Evolutionary conservation across 176 grass and related monocot species (phyloP), one percentile per base, ranked within the genome.

Genomic region (Leersia perrieri): DNA sequence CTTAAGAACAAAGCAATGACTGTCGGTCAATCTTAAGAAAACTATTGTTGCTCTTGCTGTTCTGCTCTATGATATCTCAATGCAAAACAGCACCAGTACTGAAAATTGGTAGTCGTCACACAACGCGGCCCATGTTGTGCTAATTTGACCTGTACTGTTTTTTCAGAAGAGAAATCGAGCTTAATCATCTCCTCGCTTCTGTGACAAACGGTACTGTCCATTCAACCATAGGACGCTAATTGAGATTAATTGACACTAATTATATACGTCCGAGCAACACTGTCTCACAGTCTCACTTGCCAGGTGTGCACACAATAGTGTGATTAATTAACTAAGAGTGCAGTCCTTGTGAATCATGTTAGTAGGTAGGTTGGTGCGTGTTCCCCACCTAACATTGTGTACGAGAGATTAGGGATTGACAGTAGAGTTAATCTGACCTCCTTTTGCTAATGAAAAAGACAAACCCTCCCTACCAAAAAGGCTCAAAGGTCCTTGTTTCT

Each of bases 1-100:
- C 80, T 88, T 88, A 31, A 22, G 29, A 68, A 18, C 68, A 78
- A 88, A 88, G 86, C 61, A 74, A 88, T 14, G 45, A 28, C 34
- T 79, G 75, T 78, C 80, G 73, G 86, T 77, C 42, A 73, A 70
- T 2, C 38, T 16, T 5, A 1, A 42, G 40, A 7, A 20, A 69
- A 77, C 58, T 14, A n/a, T 40, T 23, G 26, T 68, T 18, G 20
- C 53, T 28, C n/a, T 10, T 36, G 34, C 20, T 7, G 49, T 53
- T 18, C 49, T 53, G 49, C 4, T 20, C 49, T 53, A n/a, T n/a
- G 20, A n/a, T 53, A 22, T 18, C 78, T 80, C 45, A 18, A 58
- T 29, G 45, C 76, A 79, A 70, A 34, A 5, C 49, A 30, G 29
- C 49, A 7, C 51, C 49, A 79, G 63, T 26, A 34, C 78, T 15